Evolutionary conservation across 768 basidiomycete species (phyloP).

Genomic region (Serendipita sp.): DNA sequence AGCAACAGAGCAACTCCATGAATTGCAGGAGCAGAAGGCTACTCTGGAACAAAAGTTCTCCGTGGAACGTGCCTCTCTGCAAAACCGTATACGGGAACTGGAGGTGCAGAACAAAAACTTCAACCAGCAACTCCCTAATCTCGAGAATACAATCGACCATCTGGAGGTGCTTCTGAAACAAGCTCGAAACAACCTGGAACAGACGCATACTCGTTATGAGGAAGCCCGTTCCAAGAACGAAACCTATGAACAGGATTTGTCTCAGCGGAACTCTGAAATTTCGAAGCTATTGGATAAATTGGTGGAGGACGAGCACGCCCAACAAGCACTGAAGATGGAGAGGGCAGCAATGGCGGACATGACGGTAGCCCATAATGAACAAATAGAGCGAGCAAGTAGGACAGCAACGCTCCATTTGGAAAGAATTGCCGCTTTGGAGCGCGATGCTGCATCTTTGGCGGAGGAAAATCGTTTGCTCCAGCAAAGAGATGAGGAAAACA

Average conservation of each 20-base stretch:
- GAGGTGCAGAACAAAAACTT: constrained; percentile 28
- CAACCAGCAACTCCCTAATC: constrained; percentile 17
- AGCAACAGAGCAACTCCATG: constrained; percentile 48
- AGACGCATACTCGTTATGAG: constrained; percentile 28
- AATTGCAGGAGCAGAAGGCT: constrained; percentile 37
- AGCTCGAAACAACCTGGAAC: constrained; percentile 47
- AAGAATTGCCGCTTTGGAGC: neutral
- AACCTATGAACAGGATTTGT: constrained; percentile 50
- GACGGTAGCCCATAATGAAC: neutral
- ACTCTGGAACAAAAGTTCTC: constrained; percentile 42
- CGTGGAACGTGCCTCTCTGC: constrained; percentile 39
- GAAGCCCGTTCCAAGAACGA: constrained; percentile 6
- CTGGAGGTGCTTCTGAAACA: constrained; percentile 2
- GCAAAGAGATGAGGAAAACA: constrained; percentile 45
- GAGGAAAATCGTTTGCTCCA: constrained; percentile 55
- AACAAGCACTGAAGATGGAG: neutral
- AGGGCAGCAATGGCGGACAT: neutral
- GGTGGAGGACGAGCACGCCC: neutral
- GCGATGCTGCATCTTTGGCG: neutral
- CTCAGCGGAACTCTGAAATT: neutral
- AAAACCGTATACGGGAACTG: constrained; percentile 41
- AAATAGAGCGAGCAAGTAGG: neutral
- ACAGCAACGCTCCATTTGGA: neutral
- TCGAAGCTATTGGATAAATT: neutral
- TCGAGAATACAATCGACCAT: constrained; percentile 9